A percentile compares a stretch with the other conserved stretches of the same genome.
Evolutionary conservation across 441 rosid genomes (phyloP).

Genomic region (Syzygium malaccense): DNA sequence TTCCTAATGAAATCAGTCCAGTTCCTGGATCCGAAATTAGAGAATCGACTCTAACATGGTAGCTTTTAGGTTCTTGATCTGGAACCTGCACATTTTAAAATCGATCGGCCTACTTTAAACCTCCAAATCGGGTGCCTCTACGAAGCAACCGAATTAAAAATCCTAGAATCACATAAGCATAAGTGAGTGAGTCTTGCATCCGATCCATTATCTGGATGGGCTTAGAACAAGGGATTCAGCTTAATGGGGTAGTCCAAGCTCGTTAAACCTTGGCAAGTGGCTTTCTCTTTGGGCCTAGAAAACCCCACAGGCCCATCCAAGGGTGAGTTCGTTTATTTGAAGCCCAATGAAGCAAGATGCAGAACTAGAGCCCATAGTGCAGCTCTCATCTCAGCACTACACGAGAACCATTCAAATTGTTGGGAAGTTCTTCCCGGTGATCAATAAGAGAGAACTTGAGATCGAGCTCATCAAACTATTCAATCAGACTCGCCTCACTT

Average conservation of each 20-base stretch:
- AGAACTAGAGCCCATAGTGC: not conserved
- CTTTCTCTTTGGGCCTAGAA: not conserved
- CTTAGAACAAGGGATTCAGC: not conserved
- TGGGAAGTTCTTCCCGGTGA: not conserved
- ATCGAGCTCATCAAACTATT: not conserved
- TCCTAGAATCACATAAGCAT: not conserved
- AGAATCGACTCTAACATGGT: not conserved
- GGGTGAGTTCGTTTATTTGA: not conserved
- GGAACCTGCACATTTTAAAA: not conserved
- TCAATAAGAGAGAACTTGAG: not conserved
- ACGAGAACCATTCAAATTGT: not conserved
- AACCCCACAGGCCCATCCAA: not conserved
- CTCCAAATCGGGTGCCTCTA: not conserved
- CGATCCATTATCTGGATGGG: not conserved
- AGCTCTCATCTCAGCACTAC: not conserved
- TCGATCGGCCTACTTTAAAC: not conserved
- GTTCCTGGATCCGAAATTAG: not conserved
- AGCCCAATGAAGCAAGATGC: not conserved
- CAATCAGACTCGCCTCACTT: not conserved
- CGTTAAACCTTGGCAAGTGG: not conserved
- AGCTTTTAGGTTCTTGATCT: not conserved
- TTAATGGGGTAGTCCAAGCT: not conserved
- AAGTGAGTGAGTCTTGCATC: not conserved
- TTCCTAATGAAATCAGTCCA: fast-evolving
- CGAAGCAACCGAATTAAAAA: not conserved